Evolutionary conservation across 352 stramenopile genomes (phyloP).

Genomic region (Pythium aristosporum): DNA sequence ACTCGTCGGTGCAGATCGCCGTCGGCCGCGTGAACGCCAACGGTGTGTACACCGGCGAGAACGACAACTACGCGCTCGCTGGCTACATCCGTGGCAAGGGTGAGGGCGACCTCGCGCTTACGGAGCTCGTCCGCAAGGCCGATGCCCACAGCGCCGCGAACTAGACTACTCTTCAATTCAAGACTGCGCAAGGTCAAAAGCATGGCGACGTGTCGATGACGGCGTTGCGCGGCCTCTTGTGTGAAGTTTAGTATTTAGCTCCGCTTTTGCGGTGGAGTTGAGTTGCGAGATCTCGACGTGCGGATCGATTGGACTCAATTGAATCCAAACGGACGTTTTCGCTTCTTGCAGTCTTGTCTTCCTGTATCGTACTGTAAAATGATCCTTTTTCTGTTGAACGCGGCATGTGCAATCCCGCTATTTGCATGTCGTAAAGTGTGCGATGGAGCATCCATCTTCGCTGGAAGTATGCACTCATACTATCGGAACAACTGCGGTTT

Average conservation of each 20-base stretch:
- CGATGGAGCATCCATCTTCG: no score
- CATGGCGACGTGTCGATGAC: background rate
- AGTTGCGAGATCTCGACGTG: slow-evolving; percentile 14
- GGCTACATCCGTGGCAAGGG: slow-evolving; percentile 97
- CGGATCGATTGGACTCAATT: slow-evolving; percentile 16
- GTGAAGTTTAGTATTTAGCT: slow-evolving; percentile 21
- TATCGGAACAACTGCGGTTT: no score
- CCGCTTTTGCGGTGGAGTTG: slow-evolving; percentile 17
- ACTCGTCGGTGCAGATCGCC: slow-evolving; percentile 98
- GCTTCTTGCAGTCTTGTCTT: background rate
- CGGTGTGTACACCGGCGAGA: slow-evolving; percentile 96
- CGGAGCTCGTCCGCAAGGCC: slow-evolving; percentile 70
- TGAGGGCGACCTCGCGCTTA: slow-evolving; percentile 94
- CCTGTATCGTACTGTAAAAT: slow-evolving; percentile 6
- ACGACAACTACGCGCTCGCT: slow-evolving; percentile 92
- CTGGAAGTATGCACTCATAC: no score
- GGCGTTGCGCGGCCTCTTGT: background rate
- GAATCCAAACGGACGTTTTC: slow-evolving; percentile 18
- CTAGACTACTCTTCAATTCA: slow-evolving; percentile 18
- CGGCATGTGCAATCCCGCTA: no score
- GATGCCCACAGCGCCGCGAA: slow-evolving; percentile 69
- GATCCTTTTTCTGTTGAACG: background rate
- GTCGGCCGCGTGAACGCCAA: slow-evolving; percentile 96
- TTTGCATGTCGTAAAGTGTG: no score
- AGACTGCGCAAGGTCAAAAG: background rate